Percentiles rank a stretch among this genome's conserved stretches.
Evolutionary conservation across 139 green algal genomes (phyloP).

Genomic region (Coelastrella sp.): DNA sequence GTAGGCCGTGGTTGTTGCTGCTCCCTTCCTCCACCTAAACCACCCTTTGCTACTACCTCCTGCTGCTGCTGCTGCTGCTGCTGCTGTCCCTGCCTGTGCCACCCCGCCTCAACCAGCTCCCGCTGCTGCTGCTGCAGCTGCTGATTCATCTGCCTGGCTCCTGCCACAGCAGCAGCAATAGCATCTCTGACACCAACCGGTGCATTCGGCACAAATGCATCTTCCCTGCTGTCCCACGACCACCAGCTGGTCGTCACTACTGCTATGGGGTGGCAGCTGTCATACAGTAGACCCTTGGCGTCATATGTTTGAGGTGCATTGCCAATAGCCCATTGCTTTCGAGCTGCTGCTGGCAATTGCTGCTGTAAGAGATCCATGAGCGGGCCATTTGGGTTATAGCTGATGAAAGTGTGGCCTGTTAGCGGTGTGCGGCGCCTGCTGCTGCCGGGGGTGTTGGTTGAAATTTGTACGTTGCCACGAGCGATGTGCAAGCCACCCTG

Average conservation of each 20-base stretch:
- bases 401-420: slow-evolving; percentile 5
- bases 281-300: slow-evolving; percentile 18
- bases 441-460: neutral
- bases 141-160: neutral
- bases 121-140: slow-evolving; percentile 22
- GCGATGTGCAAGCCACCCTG: neutral
- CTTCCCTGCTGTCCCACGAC: neutral
- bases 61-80: slow-evolving; percentile 30
- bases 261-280: neutral
- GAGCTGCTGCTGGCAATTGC: slow-evolving; percentile 5
- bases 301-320: neutral
- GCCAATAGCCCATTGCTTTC: slow-evolving; percentile 19
- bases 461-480: neutral
- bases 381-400: neutral
- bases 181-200: neutral
- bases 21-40: no score
- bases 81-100: slow-evolving; percentile 7
- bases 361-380: slow-evolving; percentile 27
- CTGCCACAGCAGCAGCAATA: neutral
- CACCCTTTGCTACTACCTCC: neutral
- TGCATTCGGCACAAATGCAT: slow-evolving; percentile 2
- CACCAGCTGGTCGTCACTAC: slow-evolving; percentile 18
- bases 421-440: neutral
- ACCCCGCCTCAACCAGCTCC: slow-evolving; percentile 11
- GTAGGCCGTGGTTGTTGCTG: neutral